Evolutionary conservation across 2,329 filamentous ascomycete genomes (phyloP).

Genomic region (Neocucurbitaria cava): DNA sequence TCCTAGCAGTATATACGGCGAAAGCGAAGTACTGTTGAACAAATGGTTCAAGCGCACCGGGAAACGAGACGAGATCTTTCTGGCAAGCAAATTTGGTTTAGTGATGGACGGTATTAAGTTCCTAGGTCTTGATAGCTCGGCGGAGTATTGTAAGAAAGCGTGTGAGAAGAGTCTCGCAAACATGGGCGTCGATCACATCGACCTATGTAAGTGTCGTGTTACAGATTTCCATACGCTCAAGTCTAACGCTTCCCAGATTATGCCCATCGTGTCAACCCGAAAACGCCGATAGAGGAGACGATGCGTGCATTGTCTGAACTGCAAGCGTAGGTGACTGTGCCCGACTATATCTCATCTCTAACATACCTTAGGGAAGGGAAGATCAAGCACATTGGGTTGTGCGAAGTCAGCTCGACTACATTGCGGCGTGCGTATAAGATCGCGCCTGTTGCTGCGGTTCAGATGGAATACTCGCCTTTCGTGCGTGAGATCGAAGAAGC

Average conservation of each 20-base stretch:
- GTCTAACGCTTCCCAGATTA: slow-evolving; percentile 26
- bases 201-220: slow-evolving; percentile 35
- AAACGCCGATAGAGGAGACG: slow-evolving; percentile 54
- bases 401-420: slow-evolving; percentile 50
- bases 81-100: slow-evolving; percentile 22
- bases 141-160: slow-evolving; percentile 25
- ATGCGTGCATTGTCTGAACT: slow-evolving; percentile 52
- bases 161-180: slow-evolving; percentile 45
- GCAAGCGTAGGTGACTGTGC: slow-evolving; percentile 39
- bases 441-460: slow-evolving; percentile 53
- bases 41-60: neutral
- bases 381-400: neutral
- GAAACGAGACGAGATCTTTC: slow-evolving; percentile 13
- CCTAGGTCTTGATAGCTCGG: neutral
- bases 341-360: slow-evolving; percentile 24
- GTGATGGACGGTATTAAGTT: slow-evolving; percentile 7
- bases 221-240: neutral
- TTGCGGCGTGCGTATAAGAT: slow-evolving; percentile 56
- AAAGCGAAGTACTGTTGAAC: neutral
- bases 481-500: slow-evolving; percentile 50
- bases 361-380: slow-evolving; percentile 14
- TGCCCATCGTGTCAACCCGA: slow-evolving; percentile 47
- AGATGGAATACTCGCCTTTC: slow-evolving; percentile 55
- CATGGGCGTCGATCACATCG: slow-evolving; percentile 44
- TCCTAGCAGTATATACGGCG: neutral